phyloP scores from a whole-genome alignment of 2,329 filamentous ascomycete genomes.

The Pyricularia sp. region DNA sequence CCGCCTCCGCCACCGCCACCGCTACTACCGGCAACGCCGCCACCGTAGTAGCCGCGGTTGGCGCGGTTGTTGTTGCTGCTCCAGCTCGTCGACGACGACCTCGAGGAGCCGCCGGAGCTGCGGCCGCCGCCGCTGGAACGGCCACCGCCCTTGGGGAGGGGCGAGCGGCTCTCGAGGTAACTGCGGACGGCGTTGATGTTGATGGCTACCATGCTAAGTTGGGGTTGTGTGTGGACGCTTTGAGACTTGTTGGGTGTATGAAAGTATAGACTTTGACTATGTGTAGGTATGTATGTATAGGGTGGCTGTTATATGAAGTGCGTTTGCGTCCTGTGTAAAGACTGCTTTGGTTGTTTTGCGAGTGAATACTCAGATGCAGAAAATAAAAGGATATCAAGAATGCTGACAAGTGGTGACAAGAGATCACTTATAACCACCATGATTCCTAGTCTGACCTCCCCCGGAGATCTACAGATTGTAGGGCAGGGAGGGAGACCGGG shows the following conservation, averaged over 20 bases:
- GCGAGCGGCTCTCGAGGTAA: not conserved
- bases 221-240: too few relatives aligned
- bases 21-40: not conserved
- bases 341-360: not conserved
- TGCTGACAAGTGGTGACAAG: not conserved
- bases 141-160: conserved; percentile 4
- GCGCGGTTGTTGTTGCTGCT: not conserved
- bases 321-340: not conserved
- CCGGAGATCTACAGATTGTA: not conserved
- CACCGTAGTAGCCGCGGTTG: not conserved
- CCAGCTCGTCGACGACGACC: not conserved
- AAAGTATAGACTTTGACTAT: not conserved
- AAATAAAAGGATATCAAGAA: not conserved
- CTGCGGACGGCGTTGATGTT: not conserved
- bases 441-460: not conserved
- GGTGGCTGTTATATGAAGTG: not conserved
- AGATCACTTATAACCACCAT: not conserved
- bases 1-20: not conserved
- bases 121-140: not conserved
- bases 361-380: not conserved
- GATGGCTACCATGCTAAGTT: conserved; percentile 3
- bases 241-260: not conserved
- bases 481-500: not conserved
- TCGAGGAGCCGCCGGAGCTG: not conserved
- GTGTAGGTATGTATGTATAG: not conserved